These are phyloP conservation scores for Eimeria necatrix DNA, from an alignment of 169 alveolate genomes.

Conservation along the genomic window DNA sequence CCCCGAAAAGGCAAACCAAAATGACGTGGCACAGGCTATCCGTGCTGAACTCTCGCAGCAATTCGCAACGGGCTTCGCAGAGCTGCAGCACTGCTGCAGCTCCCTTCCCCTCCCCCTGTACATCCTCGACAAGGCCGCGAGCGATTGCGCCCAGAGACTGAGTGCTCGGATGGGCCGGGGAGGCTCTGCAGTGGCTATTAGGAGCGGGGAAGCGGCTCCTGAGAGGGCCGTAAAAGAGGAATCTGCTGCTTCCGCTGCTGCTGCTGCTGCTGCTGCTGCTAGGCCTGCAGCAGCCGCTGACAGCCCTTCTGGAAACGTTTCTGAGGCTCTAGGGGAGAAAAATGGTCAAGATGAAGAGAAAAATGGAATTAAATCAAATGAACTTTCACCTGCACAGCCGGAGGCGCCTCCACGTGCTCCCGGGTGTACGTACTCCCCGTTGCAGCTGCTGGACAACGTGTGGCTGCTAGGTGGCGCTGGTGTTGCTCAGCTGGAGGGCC, in stretches of 20 bases:
- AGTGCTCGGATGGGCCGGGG: not conserved
- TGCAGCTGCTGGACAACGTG: conserved; percentile 44
- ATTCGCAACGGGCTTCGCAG: not conserved
- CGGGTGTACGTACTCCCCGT: conserved; percentile 28
- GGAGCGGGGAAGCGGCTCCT: not conserved
- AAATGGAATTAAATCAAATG: not conserved
- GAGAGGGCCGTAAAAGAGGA: not conserved
- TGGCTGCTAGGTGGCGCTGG: conserved; percentile 22
- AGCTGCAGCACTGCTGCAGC: not conserved
- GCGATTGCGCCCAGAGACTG: not conserved
- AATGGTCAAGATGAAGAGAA: not conserved
- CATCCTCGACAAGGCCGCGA: conserved; percentile 12
- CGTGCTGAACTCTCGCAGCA: not conserved
- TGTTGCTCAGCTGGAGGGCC: conserved; percentile 41
- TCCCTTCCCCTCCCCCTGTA: conserved; percentile 11
- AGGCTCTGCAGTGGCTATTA: not conserved
- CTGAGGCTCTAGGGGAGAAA: not conserved
- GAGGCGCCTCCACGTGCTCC: not conserved
- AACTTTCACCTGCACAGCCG: not conserved
- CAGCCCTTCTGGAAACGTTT: not conserved
- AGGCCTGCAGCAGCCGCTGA: conserved; percentile 30
- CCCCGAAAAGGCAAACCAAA: not conserved
- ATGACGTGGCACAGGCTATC: not conserved
- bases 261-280: not conserved
- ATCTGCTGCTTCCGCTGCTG: not conserved